phyloP scores from a whole-genome alignment of 2,329 filamentous ascomycete species.

The Beauveria rudraprayagi region DNA sequence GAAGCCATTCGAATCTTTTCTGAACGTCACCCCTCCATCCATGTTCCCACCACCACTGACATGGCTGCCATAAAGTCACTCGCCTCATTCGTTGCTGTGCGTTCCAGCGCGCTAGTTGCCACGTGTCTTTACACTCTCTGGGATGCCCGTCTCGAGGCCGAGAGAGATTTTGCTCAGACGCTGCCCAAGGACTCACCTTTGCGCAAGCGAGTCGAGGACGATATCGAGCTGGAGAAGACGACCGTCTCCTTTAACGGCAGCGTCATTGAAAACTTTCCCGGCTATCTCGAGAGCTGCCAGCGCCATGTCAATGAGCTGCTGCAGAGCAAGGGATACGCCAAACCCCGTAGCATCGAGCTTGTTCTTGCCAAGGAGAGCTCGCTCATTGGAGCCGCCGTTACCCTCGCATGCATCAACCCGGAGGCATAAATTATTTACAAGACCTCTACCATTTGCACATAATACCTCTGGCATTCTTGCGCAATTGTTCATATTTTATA shows the following conservation, averaged over 20 bases:
- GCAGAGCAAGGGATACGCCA: constrained; percentile 24
- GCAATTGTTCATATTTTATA: constrained; percentile 5
- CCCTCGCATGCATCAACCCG: constrained; percentile 40
- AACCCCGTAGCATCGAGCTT: constrained; percentile 45
- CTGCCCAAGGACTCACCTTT: constrained; percentile 24
- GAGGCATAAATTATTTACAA: constrained; percentile 11
- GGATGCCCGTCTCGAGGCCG: constrained; percentile 44
- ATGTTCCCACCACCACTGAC: constrained; percentile 36
- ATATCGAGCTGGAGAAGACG: constrained; percentile 39
- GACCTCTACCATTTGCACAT: constrained; percentile 5
- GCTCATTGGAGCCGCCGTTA: constrained; percentile 66
- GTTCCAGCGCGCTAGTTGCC: constrained; percentile 52
- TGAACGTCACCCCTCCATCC: constrained; percentile 39
- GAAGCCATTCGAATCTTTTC: constrained; percentile 41
- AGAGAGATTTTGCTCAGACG: constrained; percentile 27
- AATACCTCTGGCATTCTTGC: constrained; percentile 3
- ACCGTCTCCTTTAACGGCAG: constrained; percentile 72
- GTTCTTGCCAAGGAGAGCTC: constrained; percentile 67
- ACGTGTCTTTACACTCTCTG: constrained; percentile 52
- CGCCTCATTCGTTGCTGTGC: constrained; percentile 45
- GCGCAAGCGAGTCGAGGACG: constrained; percentile 41
- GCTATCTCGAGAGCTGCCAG: constrained; percentile 56
- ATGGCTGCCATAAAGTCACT: constrained; percentile 44
- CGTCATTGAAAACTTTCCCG: constrained; percentile 70
- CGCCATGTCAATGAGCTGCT: constrained; percentile 54